phyloP scores from a whole-genome alignment of 2,329 filamentous ascomycete species.

The Calonectria naviculata region DNA sequence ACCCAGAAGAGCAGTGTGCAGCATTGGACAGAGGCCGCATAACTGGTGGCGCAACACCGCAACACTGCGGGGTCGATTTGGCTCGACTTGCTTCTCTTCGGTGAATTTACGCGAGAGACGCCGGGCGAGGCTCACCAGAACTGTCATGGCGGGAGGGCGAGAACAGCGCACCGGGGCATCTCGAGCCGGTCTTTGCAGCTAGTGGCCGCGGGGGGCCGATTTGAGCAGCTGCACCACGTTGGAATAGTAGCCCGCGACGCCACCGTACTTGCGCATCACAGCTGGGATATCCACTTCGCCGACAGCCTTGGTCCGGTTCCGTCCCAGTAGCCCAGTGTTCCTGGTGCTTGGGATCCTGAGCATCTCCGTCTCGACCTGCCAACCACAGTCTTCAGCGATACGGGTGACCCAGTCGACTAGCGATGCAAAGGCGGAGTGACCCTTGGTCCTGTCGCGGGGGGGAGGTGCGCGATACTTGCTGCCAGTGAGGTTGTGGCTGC shows the following conservation, averaged over 20 bases:
- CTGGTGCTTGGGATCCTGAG: conserved; percentile 92
- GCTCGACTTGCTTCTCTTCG: neutral
- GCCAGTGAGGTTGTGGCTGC: conserved; percentile 87
- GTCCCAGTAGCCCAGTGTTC: conserved; percentile 84
- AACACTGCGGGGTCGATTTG: neutral
- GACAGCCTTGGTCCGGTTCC: conserved; percentile 50
- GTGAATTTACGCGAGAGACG: neutral
- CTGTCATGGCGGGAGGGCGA: neutral
- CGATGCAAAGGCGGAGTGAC: conserved; percentile 81
- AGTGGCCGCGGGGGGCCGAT: conserved; percentile 35
- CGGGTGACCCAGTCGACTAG: conserved; percentile 82
- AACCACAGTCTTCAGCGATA: conserved; percentile 79
- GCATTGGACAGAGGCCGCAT: neutral
- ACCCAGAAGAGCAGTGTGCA: neutral
- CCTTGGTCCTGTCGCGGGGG: conserved; percentile 60
- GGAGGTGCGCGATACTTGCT: conserved; percentile 75
- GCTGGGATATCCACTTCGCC: conserved; percentile 53
- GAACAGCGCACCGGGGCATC: neutral
- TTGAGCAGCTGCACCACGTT: conserved; percentile 72
- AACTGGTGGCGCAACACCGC: neutral
- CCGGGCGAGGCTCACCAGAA: neutral
- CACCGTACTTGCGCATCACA: conserved; percentile 63
- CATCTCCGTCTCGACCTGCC: conserved; percentile 83
- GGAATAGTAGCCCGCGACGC: conserved; percentile 67
- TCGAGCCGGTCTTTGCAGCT: neutral